These are phyloP conservation scores for Solanum hybrid DNA, from an alignment of 305 asterid genomes.

Conservation along the genomic window DNA sequence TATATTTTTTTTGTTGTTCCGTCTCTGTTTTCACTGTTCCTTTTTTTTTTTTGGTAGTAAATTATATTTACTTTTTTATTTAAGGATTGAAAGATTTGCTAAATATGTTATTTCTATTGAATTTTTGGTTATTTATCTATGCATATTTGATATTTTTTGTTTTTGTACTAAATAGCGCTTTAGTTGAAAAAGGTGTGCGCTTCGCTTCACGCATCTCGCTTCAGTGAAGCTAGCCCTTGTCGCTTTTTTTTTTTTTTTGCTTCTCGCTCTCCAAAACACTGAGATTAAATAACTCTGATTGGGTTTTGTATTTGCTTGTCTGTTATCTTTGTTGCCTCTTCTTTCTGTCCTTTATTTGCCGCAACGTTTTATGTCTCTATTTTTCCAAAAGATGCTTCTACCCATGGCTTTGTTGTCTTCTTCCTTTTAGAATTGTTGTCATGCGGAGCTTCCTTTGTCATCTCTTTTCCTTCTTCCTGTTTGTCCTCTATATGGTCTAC, in stretches of 20 bases:
- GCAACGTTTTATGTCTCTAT: background rate
- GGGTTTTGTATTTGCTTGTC: background rate
- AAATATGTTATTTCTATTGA: background rate
- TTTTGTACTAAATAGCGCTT: background rate
- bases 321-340: background rate
- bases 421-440: background rate
- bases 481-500: background rate
- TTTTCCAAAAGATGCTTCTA: background rate
- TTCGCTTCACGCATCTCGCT: background rate
- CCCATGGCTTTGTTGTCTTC: background rate
- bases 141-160: background rate
- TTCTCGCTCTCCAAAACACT: background rate
- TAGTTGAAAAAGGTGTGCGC: background rate
- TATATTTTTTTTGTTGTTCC: background rate
- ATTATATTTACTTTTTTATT: background rate
- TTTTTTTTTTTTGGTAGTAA: background rate
- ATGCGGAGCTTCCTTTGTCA: background rate
- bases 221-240: background rate
- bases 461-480: background rate
- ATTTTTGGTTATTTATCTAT: background rate
- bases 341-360: background rate
- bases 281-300: background rate
- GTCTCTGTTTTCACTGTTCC: background rate
- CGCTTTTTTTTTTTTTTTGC: background rate
- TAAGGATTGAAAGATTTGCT: background rate